A percentile compares a stretch with the other conserved stretches of the same genome.
These are phyloP conservation scores for Globisporangium yorkense DNA, from an alignment of 352 stramenopile species.

Conservation along the genomic window DNA sequence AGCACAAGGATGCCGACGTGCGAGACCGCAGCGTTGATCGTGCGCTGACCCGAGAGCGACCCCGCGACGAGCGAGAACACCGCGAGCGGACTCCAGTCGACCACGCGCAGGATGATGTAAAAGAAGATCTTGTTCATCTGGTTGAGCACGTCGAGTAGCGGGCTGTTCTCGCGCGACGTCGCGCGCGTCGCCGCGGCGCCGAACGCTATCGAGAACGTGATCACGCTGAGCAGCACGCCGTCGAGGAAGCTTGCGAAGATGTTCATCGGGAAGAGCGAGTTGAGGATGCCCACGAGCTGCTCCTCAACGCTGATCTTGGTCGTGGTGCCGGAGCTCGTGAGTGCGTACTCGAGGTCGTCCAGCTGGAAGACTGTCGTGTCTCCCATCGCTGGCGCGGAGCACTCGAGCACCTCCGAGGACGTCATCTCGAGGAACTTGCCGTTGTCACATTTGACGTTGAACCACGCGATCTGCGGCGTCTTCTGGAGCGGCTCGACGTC, in stretches of 20 bases:
- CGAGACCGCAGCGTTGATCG: slow-evolving; percentile 31
- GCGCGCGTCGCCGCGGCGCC: slow-evolving; percentile 46
- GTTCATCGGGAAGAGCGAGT: slow-evolving; percentile 46
- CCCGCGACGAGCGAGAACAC: slow-evolving; percentile 68
- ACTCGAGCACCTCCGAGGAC: slow-evolving; percentile 17
- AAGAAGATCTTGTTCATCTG: slow-evolving; percentile 76
- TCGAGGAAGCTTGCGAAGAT: slow-evolving; percentile 53
- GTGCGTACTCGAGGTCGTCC: slow-evolving; percentile 26
- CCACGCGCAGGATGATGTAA: slow-evolving; percentile 51
- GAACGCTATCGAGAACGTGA: slow-evolving; percentile 60
- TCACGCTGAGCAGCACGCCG: slow-evolving; percentile 48
- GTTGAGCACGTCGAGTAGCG: slow-evolving; percentile 47
- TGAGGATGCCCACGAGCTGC: slow-evolving; percentile 51
- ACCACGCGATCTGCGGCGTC: background rate
- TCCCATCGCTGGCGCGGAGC: slow-evolving; percentile 16
- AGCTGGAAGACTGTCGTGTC: slow-evolving; percentile 34
- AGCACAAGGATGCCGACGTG: slow-evolving; percentile 59
- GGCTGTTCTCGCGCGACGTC: slow-evolving; percentile 45
- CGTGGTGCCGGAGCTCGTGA: slow-evolving; percentile 14
- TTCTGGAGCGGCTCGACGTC: background rate
- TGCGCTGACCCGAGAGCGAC: slow-evolving; percentile 42
- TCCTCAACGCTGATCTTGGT: slow-evolving; percentile 38
- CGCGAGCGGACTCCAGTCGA: slow-evolving; percentile 58
- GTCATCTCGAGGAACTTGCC: slow-evolving; percentile 28
- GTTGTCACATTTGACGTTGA: slow-evolving; percentile 33